phyloP scores from a whole-genome alignment of 208 protist genomes.

The Crithidia fasciculata region DNA sequence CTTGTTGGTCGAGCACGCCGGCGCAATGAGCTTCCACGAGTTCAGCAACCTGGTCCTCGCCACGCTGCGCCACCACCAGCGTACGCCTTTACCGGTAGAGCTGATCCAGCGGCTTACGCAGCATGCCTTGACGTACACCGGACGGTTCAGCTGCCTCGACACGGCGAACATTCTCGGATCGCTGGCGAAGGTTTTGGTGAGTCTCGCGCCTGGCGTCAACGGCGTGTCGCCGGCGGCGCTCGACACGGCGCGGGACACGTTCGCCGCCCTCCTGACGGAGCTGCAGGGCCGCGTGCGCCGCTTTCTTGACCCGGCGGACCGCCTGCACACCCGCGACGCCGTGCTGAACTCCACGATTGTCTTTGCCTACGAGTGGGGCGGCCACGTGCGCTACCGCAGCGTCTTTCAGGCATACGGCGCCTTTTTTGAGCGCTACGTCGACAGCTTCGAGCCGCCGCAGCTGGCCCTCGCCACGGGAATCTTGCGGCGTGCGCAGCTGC shows the following conservation, averaged over 20 bases:
- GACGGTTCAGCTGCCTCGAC: slow-evolving; percentile 46
- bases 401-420: slow-evolving; percentile 66
- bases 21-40: slow-evolving; percentile 47
- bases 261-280: slow-evolving; percentile 73
- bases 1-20: slow-evolving; percentile 63
- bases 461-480: slow-evolving; percentile 84
- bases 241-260: slow-evolving; percentile 50
- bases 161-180: slow-evolving; percentile 55
- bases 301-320: slow-evolving; percentile 55
- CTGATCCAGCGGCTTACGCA: slow-evolving; percentile 62
- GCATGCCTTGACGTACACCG: slow-evolving; percentile 53
- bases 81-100: slow-evolving; percentile 51
- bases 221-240: slow-evolving; percentile 46
- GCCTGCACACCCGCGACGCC: slow-evolving; percentile 56
- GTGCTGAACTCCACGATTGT: slow-evolving; percentile 69
- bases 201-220: slow-evolving; percentile 46
- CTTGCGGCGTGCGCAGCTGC: slow-evolving; percentile 71
- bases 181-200: slow-evolving; percentile 55
- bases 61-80: slow-evolving; percentile 68
- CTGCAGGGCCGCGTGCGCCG: slow-evolving; percentile 59
- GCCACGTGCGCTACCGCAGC: slow-evolving; percentile 58
- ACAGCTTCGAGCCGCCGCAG: slow-evolving; percentile 69
- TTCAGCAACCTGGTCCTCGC: slow-evolving; percentile 63
- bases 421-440: slow-evolving; percentile 58
- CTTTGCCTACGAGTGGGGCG: slow-evolving; percentile 85